Evolutionary conservation across 306 rosid species (phyloP).

Genomic region (Betula pendula): DNA sequence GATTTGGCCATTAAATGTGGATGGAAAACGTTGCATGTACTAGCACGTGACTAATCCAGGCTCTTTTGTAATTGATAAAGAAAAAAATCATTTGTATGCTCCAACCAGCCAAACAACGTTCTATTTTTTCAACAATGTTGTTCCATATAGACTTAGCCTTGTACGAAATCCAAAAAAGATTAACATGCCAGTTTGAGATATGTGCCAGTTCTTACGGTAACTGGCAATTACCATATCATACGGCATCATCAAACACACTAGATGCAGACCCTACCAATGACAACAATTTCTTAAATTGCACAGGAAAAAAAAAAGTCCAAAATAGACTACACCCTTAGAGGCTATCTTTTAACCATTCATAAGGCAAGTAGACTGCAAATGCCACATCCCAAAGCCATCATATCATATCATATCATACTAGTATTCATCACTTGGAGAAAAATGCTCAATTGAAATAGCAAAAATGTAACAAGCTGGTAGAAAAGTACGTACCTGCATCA

Average conservation of each 20-base stretch:
- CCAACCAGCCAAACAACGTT: too few species aligned
- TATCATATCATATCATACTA: neutral
- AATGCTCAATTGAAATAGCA: neutral
- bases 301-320: neutral
- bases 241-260: neutral
- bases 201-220: neutral
- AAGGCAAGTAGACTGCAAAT: neutral
- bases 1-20: too few species aligned
- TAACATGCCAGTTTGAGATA: too few species aligned
- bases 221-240: neutral
- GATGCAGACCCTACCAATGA: too few species aligned
- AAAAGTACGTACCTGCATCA: conserved; percentile 76
- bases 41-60: too few species aligned
- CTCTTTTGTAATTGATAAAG: too few species aligned
- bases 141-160: too few species aligned
- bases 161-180: too few species aligned
- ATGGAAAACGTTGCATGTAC: too few species aligned
- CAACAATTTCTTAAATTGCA: too few species aligned
- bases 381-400: neutral
- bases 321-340: neutral
- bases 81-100: too few species aligned
- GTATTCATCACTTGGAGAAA: neutral
- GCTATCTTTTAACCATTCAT: neutral
- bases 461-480: conserved; percentile 15
- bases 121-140: too few species aligned